Percentiles rank a stretch among this genome's conserved stretches.
Conservation (phyloP, 495 filamentous ascomycete genomes). For the Penicillium coprophilum region DNA sequence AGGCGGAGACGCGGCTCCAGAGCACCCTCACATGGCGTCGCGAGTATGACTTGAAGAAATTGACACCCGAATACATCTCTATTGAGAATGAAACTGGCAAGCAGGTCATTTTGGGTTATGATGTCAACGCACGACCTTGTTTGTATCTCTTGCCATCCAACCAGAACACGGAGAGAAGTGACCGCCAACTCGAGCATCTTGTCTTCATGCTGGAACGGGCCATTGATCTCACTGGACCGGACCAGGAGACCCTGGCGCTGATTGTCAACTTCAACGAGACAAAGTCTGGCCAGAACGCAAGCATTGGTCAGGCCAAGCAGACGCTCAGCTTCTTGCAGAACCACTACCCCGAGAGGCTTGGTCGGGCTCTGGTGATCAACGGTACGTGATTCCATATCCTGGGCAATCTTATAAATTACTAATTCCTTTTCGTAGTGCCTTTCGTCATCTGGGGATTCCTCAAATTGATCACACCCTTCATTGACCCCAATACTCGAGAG, state of each 20-base stretch:
- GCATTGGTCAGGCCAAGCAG: conserved; percentile 71
- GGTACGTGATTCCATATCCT: conserved; percentile 48
- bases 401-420: not conserved
- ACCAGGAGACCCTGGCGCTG: conserved; percentile 80
- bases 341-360: conserved; percentile 93
- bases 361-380: conserved; percentile 82
- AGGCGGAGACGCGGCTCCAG: conserved; percentile 75
- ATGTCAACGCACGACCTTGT: conserved; percentile 79
- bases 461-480: conserved; percentile 92
- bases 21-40: conserved; percentile 83
- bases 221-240: conserved; percentile 81
- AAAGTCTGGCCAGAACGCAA: conserved; percentile 72
- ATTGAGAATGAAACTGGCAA: conserved; percentile 96
- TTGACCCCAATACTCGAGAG: conserved; percentile 84
- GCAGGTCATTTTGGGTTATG: conserved; percentile 83
- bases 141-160: conserved; percentile 83
- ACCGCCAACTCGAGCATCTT: conserved; percentile 90
- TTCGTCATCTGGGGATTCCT: conserved; percentile 89
- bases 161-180: conserved; percentile 86
- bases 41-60: conserved; percentile 73
- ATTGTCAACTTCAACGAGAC: conserved; percentile 86
- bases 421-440: conserved; percentile 57
- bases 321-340: conserved; percentile 85
- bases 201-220: conserved; percentile 93
- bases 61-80: conserved; percentile 80